phyloP scores from a whole-genome alignment of 768 basidiomycete species.

The Podaxis sp. region DNA sequence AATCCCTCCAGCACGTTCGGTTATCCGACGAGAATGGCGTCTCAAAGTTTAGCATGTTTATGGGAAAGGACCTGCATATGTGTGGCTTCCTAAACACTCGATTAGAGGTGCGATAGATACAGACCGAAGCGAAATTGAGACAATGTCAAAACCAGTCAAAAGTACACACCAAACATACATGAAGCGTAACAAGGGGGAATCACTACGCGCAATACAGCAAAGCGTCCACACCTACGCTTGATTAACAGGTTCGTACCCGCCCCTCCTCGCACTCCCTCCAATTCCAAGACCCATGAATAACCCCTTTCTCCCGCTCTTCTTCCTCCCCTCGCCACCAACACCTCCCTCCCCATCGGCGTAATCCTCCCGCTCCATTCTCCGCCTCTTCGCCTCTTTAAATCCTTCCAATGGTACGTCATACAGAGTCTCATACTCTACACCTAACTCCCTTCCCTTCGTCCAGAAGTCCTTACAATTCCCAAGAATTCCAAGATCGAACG shows the following conservation, averaged over 20 bases:
- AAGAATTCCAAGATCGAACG: slow-evolving; percentile 82
- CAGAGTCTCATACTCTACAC: slow-evolving; percentile 86
- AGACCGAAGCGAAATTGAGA: not conserved
- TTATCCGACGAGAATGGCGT: too few relatives aligned
- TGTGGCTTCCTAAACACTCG: too few relatives aligned
- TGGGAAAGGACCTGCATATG: too few relatives aligned
- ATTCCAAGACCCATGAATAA: slow-evolving; percentile 58
- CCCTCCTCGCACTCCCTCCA: slow-evolving; percentile 45
- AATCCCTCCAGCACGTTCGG: too few relatives aligned
- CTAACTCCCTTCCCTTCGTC: slow-evolving; percentile 80
- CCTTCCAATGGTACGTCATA: slow-evolving; percentile 91
- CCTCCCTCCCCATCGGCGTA: slow-evolving; percentile 62
- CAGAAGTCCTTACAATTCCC: slow-evolving; percentile 94
- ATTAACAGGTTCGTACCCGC: slow-evolving; percentile 67
- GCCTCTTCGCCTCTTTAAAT: slow-evolving; percentile 70
- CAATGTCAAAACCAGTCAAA: not conserved
- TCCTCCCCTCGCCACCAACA: slow-evolving; percentile 39
- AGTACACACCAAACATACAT: not conserved
- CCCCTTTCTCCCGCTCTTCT: slow-evolving; percentile 41
- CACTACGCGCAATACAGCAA: not conserved
- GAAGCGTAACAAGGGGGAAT: not conserved
- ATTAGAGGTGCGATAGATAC: not conserved
- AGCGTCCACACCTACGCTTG: slow-evolving; percentile 39
- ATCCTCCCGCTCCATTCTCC: slow-evolving; percentile 54
- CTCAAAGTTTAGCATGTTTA: too few relatives aligned